phyloP scores from a whole-genome alignment of 176 grass and related monocot species.

The Phragmites australis region DNA sequence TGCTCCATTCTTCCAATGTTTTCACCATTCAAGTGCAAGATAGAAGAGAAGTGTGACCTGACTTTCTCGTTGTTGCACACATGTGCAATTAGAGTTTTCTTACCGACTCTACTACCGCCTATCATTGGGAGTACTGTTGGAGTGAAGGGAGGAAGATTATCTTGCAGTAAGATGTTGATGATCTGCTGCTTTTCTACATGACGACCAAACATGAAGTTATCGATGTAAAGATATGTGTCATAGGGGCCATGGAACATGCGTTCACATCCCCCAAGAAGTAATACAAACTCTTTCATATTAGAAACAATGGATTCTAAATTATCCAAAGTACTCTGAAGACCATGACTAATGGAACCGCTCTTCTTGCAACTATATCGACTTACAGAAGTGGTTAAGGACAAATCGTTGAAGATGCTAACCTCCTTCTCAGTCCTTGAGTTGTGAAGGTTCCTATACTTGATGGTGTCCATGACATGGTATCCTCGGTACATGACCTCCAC shows the following conservation, averaged over 20 bases:
- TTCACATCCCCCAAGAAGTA: background rate
- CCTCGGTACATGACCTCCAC: constrained; percentile 29
- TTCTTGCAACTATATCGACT: background rate
- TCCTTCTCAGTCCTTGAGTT: background rate
- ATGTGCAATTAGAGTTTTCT: constrained; percentile 6
- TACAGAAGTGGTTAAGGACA: background rate
- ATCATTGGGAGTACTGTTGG: background rate
- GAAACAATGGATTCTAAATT: background rate
- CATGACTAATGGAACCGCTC: background rate
- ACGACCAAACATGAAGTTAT: constrained; percentile 19
- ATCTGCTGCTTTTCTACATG: background rate
- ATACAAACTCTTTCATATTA: background rate
- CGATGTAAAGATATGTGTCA: background rate
- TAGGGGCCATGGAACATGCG: background rate
- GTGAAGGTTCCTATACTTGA: background rate
- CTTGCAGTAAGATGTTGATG: background rate
- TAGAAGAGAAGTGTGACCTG: background rate
- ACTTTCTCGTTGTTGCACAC: background rate
- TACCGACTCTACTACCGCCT: background rate
- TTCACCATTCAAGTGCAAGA: background rate
- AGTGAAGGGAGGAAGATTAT: background rate
- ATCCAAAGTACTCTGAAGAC: background rate
- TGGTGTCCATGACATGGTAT: constrained; percentile 20
- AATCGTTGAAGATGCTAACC: background rate
- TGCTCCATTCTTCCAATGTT: background rate